These are phyloP conservation scores for Zymoseptoria passerinii DNA, from an alignment of 2,329 filamentous ascomycete species.

Conservation along the genomic window DNA sequence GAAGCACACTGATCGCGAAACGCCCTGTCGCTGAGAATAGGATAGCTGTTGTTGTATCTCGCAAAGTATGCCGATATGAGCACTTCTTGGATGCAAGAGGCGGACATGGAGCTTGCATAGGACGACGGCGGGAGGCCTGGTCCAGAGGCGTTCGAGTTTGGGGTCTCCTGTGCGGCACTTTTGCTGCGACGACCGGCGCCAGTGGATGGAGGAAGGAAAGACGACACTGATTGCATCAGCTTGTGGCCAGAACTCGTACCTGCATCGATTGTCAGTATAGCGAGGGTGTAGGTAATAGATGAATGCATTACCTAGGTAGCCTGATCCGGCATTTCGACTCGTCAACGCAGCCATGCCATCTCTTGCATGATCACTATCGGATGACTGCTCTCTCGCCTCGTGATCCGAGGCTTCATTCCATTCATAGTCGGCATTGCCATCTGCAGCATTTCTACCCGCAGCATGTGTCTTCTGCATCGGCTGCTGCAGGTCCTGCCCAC, in stretches of 20 bases:
- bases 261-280: neutral
- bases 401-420: conserved; percentile 5
- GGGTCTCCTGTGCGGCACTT: neutral
- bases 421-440: conserved; percentile 3
- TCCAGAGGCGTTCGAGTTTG: conserved; percentile 15
- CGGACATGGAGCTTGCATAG: neutral
- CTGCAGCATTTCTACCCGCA: conserved; percentile 8
- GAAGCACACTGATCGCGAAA: conserved; percentile 25
- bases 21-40: conserved; percentile 9
- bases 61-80: conserved; percentile 13
- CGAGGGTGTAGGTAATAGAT: neutral
- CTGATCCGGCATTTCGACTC: conserved; percentile 6
- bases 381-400: conserved; percentile 5
- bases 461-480: conserved; percentile 15
- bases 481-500: conserved; percentile 6
- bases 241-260: conserved; percentile 12
- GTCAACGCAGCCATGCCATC: conserved; percentile 5
- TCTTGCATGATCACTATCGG: conserved; percentile 7
- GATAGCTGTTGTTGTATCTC: conserved; percentile 11
- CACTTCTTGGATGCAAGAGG: conserved; percentile 3
- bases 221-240: conserved; percentile 12
- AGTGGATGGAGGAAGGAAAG: conserved; percentile 7
- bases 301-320: conserved; percentile 6
- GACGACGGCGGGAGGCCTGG: neutral
- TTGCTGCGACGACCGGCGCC: conserved; percentile 6